Base-by-base conservation (phyloP, 257 asterid genomes). In the Verbascum thapsus region DNA sequence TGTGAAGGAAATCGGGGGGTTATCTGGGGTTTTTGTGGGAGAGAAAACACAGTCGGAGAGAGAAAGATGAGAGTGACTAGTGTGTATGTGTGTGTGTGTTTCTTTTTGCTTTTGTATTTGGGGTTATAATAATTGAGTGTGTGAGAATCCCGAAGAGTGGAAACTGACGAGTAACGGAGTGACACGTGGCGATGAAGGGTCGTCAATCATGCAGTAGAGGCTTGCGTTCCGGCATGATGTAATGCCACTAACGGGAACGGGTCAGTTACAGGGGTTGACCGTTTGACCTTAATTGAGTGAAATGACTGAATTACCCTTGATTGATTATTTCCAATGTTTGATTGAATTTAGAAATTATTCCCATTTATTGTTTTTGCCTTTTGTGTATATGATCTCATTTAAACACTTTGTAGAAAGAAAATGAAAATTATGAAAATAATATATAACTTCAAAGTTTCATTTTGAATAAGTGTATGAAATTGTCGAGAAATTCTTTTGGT, bases 81-180 rank as follows among this genome's bases (percentile, higher is more conserved):
- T 51, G 63, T 70, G 72, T 74, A 32, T 64, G 70, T 77, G 64
- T 64, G 58, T 70, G 61, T 61, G 48, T 61, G 62, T 45, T 17
- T 15, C 34, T 66, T 42, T 61, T 69, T 68, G 56, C 52, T 67
- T 58, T 45, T 40, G 50, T 48, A 44, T 52, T 19, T 34, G 4
- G 19, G 4, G 19, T 37, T 73, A 66, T 70, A 71, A 74, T 74
- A 67, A 74, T 80, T 76, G 77, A 43, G 66, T 58, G 76, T 15
- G 74, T 81, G 80, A 77, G 83, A 59, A 90, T 90, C 95, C 96
- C 83, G 40, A 80, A 39, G 77, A 61, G 15, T 0, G n/a, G 18
- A 53, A 69, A 56, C 35, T 8, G 52, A 58, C 94, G 71, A 85
- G 79, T 85, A 2, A 12, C 0, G 18, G 0, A 0, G 0, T 0